Conservation (phyloP, 176 grass and related monocot species). For the Puccinellia tenuiflora region DNA sequence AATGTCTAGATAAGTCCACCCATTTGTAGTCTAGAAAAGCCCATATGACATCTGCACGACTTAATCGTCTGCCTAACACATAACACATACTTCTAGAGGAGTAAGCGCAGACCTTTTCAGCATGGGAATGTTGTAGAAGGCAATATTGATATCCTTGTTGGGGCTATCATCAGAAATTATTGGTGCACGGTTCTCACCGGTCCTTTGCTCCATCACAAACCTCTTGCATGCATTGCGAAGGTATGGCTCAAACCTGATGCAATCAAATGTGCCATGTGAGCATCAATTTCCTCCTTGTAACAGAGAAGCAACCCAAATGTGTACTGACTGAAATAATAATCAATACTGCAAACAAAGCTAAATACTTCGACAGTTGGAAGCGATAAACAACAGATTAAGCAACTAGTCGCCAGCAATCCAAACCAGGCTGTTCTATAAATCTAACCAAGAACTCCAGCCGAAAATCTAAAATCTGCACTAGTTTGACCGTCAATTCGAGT, state of each 20-base stretch:
- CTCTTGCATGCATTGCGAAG: conserved; percentile 91
- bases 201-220: conserved; percentile 70
- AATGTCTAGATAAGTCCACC: not conserved
- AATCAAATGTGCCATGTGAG: not conserved
- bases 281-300: not conserved
- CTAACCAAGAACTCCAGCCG: not conserved
- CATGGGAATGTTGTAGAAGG: conserved; percentile 88
- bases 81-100: not conserved
- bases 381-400: not conserved
- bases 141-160: conserved; percentile 84
- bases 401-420: not conserved
- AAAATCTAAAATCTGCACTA: not conserved
- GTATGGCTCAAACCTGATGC: conserved; percentile 69
- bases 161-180: conserved; percentile 87
- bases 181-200: conserved; percentile 54
- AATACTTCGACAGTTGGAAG: not conserved
- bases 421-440: not conserved
- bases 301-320: not conserved
- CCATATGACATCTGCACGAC: not conserved
- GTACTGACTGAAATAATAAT: not conserved
- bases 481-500: not conserved
- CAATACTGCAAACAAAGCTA: not conserved
- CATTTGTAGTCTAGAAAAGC: not conserved
- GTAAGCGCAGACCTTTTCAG: conserved; percentile 51
- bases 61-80: not conserved